phyloP scores from a whole-genome alignment of 176 grass and related monocot genomes.

The Rhynchospora breviuscula region DNA sequence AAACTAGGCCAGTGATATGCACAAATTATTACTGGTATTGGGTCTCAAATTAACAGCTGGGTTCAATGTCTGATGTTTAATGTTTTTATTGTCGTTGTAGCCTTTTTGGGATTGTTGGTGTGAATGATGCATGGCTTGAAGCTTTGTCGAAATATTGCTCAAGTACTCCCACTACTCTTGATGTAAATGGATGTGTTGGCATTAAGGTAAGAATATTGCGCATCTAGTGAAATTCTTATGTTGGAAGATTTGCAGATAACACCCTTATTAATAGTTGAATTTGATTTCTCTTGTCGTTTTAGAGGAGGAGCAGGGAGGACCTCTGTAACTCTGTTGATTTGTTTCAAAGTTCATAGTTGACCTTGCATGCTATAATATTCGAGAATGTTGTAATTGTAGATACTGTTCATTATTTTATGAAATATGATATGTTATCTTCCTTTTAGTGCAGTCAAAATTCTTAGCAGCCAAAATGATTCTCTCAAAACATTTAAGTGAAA shows the following conservation, averaged over 20 bases:
- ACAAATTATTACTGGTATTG: background rate
- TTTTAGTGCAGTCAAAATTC: background rate
- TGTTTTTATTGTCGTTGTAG: slow-evolving; percentile 30
- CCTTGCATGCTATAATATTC: background rate
- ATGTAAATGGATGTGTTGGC: slow-evolving; percentile 81
- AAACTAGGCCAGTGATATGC: background rate
- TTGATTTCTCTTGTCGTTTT: slow-evolving; percentile 16
- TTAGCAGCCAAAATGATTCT: background rate
- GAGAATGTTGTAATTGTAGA: background rate
- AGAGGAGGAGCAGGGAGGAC: slow-evolving; percentile 64
- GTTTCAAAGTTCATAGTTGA: slow-evolving; percentile 90
- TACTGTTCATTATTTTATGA: background rate
- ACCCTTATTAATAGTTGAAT: background rate
- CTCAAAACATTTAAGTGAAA: background rate
- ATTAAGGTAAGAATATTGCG: slow-evolving; percentile 52
- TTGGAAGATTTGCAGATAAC: background rate
- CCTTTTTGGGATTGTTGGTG: slow-evolving; percentile 81
- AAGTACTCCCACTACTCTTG: slow-evolving; percentile 61
- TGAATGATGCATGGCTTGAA: slow-evolving; percentile 66
- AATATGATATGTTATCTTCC: background rate
- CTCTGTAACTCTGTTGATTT: slow-evolving; percentile 43
- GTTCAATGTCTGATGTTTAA: background rate
- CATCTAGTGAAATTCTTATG: background rate
- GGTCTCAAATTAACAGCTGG: background rate
- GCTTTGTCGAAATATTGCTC: slow-evolving; percentile 61